phyloP scores from a whole-genome alignment of 2,329 filamentous ascomycete species.

The Cladorrhinum sp. region DNA sequence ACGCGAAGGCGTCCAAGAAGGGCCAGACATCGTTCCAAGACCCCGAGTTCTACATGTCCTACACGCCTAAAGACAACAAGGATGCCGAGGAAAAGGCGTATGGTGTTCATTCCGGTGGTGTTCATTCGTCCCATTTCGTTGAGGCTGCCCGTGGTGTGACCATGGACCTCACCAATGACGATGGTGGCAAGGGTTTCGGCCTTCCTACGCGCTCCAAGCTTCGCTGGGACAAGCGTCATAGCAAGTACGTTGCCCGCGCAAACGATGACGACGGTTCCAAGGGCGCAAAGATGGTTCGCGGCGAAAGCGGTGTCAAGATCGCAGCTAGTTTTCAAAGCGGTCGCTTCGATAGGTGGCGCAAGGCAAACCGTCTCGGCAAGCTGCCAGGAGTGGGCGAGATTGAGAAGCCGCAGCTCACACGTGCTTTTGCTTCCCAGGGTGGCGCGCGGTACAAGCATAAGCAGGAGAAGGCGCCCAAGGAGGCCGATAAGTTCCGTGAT shows the following conservation, averaged over 20 bases:
- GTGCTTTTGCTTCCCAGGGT: constrained; percentile 21
- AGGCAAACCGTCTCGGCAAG: constrained; percentile 74
- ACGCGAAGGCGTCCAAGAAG: constrained; percentile 46
- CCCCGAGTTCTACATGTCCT: constrained; percentile 92
- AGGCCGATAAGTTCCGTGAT: constrained; percentile 86
- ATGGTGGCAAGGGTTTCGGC: constrained; percentile 74
- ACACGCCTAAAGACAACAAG: constrained; percentile 78
- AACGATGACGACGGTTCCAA: constrained; percentile 94
- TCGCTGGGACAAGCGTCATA: constrained; percentile 96
- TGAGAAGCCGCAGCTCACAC: constrained; percentile 52
- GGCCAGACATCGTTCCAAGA: constrained; percentile 71
- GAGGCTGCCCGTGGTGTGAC: constrained; percentile 81
- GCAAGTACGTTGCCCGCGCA: constrained; percentile 86
- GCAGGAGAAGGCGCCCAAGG: constrained; percentile 83
- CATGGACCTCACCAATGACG: constrained; percentile 93
- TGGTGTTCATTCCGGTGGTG: constrained; percentile 76
- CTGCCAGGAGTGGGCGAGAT: constrained; percentile 80
- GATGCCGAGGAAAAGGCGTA: constrained; percentile 88
- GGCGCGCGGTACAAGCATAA: constrained; percentile 76
- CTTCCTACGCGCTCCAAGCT: constrained; percentile 71
- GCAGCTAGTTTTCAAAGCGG: constrained; percentile 90
- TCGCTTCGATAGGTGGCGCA: constrained; percentile 89
- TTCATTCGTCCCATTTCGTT: constrained; percentile 73
- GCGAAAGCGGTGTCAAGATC: constrained; percentile 94
- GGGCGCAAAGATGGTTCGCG: constrained; percentile 68